Base-by-base conservation (phyloP, 2,329 filamentous ascomycete species). In the Hirsutella rhossiliensis region DNA sequence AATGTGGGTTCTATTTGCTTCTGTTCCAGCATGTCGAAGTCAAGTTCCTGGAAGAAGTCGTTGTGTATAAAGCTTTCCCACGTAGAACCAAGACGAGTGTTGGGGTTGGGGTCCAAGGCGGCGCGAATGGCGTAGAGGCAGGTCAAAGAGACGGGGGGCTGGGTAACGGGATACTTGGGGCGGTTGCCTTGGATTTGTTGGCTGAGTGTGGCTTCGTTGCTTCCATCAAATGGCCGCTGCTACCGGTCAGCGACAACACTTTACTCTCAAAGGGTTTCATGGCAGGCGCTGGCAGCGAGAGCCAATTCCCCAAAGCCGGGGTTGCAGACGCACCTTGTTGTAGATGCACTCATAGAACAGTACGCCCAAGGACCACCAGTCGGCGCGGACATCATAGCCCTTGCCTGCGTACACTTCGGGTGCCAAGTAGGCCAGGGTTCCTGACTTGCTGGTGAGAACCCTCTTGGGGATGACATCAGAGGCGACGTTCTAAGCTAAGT, bases 301-400 rank as follows among this genome's bases (percentile, higher is more conserved):
- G 23, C 5, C 23, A 9, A 27, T n/a, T n/a, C 23, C 23, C 23
- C 23, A 27, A 6, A 27, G 23, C 23, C 23, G 23, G 9, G 23
- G 23, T 6, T 27, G 19, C 9, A 8, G 43, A 59, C 72, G 43
- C 65, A 88, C 87, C 82, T 94, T 97, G 68, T 94, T 95, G 69
- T 97, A 98, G 52, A 98, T 96, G 73, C 92, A 97, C 64, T 98
- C 92, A 63, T 96, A 98, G 63, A 97, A 97, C n/a, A 94, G 76
- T 39, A 98, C 92, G 41, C 92, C 92, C 19, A 98, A 67, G 6
- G 92, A 97, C 92, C 92, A 98, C 92, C 92, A 98, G 62, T 98
- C 92, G 37, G 92, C 89, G 54, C 92, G 86, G 40, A 81, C 80
- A 47, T 85, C 82, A 59, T 98, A 98, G 34, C 92, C 92, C 48